Evolutionary conservation across 2,329 filamentous ascomycete genomes (phyloP), one percentile per base, ranked within the genome.

Genomic region (Aspergillus cejpii): DNA sequence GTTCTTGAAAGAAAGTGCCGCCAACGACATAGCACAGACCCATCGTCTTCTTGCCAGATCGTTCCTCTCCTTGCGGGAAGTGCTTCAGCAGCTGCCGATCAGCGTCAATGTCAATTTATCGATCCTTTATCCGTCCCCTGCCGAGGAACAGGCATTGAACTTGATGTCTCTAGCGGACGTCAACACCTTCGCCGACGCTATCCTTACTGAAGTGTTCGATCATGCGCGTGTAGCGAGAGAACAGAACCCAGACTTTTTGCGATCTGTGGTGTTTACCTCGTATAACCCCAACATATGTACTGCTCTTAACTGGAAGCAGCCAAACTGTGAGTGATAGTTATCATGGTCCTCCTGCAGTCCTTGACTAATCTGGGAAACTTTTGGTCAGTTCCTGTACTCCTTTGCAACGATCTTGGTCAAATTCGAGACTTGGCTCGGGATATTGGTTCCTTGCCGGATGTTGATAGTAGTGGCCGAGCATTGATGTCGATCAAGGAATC

Each of bases 251-350:
- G 82, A 87, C 43, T 80, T 83, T 12, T 83, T 92, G 55, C 78
- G 90, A 31, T 94, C 87, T 10, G 84, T 98, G 41, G 87, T 96
- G 8, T 96, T 98, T 65, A 94, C 87, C 58, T 94, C 88, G 17
- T 95, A 91, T 67, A 96, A 94, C 62, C 76, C 87, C 10, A 85
- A 84, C 52, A 79, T 97, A 15, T 98, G 92, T 69, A 94, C 87
- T 12, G 90, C 91, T 4, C 71, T 98, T 57, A 98, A 98, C 68
- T 98, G 92, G 92, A 98, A 98, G 67, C 92, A 98, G 66, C 92
- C 92, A 2, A 98, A 97, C 63, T 98, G 81, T 83, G 64, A 69
- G 78, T 69, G 28, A 15, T 34, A 11, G 10, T 11, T 10, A 11
- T 19, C 15, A 11, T 11, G 15, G 10, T 11, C 11, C 2, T 11